These are phyloP conservation scores for Penicillium roqueforti DNA, from an alignment of 495 filamentous ascomycete species.

Conservation along the genomic window DNA sequence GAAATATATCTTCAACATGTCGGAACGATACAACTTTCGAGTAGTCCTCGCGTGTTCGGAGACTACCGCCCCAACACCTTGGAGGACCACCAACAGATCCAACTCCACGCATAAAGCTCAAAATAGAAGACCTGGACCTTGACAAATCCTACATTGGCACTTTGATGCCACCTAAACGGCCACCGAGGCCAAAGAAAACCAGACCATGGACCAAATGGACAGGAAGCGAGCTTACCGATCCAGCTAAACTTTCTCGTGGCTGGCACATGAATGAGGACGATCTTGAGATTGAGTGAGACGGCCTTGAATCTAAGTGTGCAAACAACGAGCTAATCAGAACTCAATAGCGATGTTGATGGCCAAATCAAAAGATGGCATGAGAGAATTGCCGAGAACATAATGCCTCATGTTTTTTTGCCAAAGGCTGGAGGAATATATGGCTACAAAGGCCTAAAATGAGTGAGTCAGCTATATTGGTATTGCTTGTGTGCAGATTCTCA, in stretches of 20 bases:
- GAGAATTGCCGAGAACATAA: constrained; percentile 10
- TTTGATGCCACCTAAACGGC: not conserved
- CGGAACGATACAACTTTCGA: not conserved
- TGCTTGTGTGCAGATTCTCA: not conserved
- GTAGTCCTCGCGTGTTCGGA: not conserved
- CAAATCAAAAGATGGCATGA: constrained; percentile 14
- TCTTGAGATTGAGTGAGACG: not conserved
- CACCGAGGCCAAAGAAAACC: not conserved
- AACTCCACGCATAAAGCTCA: not conserved
- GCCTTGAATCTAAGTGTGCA: not conserved
- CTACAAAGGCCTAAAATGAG: not conserved
- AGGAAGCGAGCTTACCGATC: not conserved
- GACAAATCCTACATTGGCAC: not conserved
- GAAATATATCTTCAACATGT: not conserved
- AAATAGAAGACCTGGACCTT: not conserved
- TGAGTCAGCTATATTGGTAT: not conserved
- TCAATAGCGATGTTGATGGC: not conserved
- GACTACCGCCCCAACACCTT: not conserved
- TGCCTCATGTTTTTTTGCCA: constrained; percentile 7
- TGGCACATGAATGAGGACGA: constrained; percentile 4
- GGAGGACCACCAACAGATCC: not conserved
- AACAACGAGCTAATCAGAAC: not conserved
- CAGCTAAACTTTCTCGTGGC: not conserved
- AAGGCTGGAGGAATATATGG: constrained; percentile 1
- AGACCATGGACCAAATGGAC: not conserved